phyloP scores from a whole-genome alignment of 2,329 filamentous ascomycete genomes.

The Microdochium trichocladiopsis region DNA sequence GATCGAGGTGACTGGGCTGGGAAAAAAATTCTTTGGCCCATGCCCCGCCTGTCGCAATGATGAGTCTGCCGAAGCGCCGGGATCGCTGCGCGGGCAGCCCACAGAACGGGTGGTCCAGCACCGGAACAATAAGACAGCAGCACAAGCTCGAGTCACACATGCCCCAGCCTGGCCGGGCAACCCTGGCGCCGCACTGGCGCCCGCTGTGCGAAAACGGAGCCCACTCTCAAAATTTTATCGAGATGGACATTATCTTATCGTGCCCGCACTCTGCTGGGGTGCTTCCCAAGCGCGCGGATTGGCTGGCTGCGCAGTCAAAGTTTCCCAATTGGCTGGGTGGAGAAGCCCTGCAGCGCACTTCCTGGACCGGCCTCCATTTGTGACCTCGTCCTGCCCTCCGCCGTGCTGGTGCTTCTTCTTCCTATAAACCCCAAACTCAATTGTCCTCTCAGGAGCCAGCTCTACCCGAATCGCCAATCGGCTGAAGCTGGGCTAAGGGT shows the following conservation, averaged over 20 bases:
- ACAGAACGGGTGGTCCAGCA: neutral
- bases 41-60: neutral
- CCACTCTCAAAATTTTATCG: neutral
- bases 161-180: neutral
- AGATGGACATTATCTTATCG: neutral
- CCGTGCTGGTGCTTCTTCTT: neutral
- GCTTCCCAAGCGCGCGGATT: neutral
- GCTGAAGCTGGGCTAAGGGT: neutral
- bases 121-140: neutral
- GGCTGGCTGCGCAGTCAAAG: neutral
- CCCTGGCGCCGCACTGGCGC: neutral
- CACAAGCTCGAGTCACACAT: neutral
- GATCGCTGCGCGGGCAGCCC: neutral
- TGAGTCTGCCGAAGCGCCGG: neutral
- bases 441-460: neutral
- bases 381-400: neutral
- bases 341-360: neutral
- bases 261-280: neutral
- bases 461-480: neutral
- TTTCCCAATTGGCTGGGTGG: neutral
- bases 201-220: neutral
- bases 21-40: neutral
- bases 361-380: neutral
- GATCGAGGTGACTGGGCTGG: neutral
- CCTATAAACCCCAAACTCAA: neutral